A percentile compares a stretch with the other conserved stretches of the same genome.
Conservation (phyloP, 108 stramenopile genomes). For the Fragilariopsis cylindrus region DNA sequence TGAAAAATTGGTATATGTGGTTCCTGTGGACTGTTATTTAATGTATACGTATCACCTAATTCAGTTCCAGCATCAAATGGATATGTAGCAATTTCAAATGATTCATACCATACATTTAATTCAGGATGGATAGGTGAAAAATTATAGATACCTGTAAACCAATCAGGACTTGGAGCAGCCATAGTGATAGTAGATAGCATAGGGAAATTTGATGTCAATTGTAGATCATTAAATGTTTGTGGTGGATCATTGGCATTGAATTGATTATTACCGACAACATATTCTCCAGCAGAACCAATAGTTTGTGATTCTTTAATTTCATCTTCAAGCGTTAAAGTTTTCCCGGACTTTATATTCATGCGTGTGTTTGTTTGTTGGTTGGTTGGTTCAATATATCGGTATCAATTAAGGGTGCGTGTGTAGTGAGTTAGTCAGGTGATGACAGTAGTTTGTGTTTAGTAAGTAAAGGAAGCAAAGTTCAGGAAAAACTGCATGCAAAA, state of each 20-base stretch:
- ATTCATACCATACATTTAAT: slow-evolving; percentile 6
- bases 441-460: too few relatives aligned
- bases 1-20: slow-evolving; percentile 18
- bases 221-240: not conserved
- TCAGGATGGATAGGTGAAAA: not conserved
- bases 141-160: slow-evolving; percentile 31
- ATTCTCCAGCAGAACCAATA: not conserved
- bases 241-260: slow-evolving; percentile 1
- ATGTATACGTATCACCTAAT: slow-evolving; percentile 11
- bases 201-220: not conserved
- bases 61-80: slow-evolving; percentile 37
- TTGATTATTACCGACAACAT: slow-evolving; percentile 7
- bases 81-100: slow-evolving; percentile 22
- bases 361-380: too few relatives aligned
- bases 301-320: not conserved
- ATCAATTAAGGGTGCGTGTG: too few relatives aligned
- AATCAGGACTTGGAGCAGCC: slow-evolving; percentile 29
- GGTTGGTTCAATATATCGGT: too few relatives aligned
- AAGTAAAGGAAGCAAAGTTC: too few relatives aligned
- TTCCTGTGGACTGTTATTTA: not conserved
- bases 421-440: too few relatives aligned
- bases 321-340: not conserved
- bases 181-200: slow-evolving; percentile 27
- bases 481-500: too few relatives aligned
- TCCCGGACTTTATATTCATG: not conserved